A percentile compares a stretch with the other conserved stretches of the same genome.
Conservation (phyloP, 2,329 filamentous ascomycete species). For the Aureobasidium vineae region DNA sequence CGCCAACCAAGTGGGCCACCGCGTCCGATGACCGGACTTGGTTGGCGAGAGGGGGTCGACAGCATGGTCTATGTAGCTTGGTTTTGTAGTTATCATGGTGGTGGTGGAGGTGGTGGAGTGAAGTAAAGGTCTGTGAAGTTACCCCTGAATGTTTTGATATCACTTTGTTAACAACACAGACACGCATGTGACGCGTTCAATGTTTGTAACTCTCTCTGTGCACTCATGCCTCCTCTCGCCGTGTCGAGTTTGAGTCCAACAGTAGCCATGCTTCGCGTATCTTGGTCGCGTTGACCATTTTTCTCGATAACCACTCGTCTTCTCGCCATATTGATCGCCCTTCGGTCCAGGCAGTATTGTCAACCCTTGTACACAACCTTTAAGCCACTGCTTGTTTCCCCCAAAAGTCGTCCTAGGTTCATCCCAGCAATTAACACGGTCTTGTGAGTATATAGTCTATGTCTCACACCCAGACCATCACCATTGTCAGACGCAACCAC, state of each 20-base stretch:
- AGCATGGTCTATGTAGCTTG: background rate
- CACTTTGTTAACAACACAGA: background rate
- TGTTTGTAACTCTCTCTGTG: background rate
- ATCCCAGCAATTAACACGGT: too few relatives aligned
- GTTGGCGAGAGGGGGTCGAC: background rate
- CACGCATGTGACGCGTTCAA: background rate
- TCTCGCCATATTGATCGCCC: too few relatives aligned
- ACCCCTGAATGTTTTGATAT: background rate
- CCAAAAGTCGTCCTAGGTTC: too few relatives aligned
- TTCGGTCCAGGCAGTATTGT: too few relatives aligned
- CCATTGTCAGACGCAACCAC: constrained; percentile 77
- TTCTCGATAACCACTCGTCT: too few relatives aligned
- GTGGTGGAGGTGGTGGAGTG: background rate
- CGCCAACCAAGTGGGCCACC: constrained; percentile 5
- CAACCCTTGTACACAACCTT: too few relatives aligned
- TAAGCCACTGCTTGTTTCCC: too few relatives aligned
- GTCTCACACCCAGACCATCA: too few relatives aligned
- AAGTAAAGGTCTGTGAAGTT: background rate
- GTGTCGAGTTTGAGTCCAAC: background rate
- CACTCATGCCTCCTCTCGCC: background rate
- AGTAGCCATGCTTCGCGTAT: background rate
- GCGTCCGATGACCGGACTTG: background rate
- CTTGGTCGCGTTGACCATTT: too few relatives aligned
- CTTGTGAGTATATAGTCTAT: too few relatives aligned
- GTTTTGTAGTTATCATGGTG: too few relatives aligned